phyloP scores from a whole-genome alignment of 1,284 basidiomycete species.

The Heterobasidion annosum region DNA sequence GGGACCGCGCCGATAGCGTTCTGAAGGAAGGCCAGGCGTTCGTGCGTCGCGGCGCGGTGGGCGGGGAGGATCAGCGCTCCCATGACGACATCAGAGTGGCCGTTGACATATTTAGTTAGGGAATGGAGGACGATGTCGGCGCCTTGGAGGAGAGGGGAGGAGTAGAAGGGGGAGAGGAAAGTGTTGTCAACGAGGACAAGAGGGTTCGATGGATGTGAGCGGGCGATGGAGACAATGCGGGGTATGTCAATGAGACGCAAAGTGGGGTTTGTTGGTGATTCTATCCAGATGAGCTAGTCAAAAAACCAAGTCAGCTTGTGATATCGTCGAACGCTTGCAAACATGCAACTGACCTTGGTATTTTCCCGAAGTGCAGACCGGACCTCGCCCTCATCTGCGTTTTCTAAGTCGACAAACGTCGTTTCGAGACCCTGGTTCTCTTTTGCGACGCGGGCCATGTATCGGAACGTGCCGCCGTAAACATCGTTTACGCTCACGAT shows the following conservation, averaged over 20 bases:
- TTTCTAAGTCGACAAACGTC: constrained; percentile 82
- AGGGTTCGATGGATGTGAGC: constrained; percentile 46
- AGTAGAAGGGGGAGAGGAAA: constrained; percentile 88
- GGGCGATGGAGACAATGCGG: constrained; percentile 53
- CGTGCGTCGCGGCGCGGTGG: constrained; percentile 35
- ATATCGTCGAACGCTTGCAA: no score
- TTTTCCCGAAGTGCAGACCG: constrained; percentile 60
- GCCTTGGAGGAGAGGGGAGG: constrained; percentile 79
- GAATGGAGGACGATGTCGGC: constrained; percentile 80
- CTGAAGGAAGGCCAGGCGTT: constrained; percentile 80
- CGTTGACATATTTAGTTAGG: constrained; percentile 90
- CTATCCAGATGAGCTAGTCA: constrained; percentile 87
- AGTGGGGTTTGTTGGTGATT: constrained; percentile 93
- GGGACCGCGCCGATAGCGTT: constrained; percentile 88
- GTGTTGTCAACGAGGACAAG: constrained; percentile 90
- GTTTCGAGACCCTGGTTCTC: constrained; percentile 68
- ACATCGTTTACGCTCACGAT: constrained; percentile 86
- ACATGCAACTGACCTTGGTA: constrained; percentile 58
- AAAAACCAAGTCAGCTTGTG: neutral
- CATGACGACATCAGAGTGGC: constrained; percentile 89
- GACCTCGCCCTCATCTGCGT: constrained; percentile 55
- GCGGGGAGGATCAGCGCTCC: constrained; percentile 71
- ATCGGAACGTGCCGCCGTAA: constrained; percentile 90
- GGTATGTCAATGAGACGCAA: constrained; percentile 79
- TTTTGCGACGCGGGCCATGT: constrained; percentile 72